Evolutionary conservation across 805 yeast species (phyloP).

Genomic region (Ogataea siamensis): DNA sequence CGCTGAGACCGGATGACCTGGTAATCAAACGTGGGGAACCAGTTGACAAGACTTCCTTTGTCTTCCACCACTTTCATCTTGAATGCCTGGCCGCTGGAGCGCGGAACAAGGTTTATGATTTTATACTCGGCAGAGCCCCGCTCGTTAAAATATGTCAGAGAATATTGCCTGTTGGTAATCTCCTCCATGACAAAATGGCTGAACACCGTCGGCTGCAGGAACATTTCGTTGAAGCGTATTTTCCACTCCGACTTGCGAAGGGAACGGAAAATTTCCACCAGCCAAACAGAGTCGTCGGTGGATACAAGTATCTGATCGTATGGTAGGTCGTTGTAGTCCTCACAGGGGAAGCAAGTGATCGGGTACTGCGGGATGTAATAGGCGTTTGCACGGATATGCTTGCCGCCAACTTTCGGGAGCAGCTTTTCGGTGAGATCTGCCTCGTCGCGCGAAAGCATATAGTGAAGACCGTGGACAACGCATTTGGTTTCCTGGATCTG

Average conservation of each 20-base stretch:
- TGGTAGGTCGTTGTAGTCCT: conserved; percentile 18
- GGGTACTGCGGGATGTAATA: conserved; percentile 27
- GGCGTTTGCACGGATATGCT: conserved; percentile 16
- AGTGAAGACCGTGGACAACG: conserved; percentile 26
- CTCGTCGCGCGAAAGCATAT: conserved; percentile 29
- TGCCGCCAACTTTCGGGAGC: conserved; percentile 10
- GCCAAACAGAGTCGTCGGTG: conserved; percentile 21
- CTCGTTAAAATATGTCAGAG: conserved; percentile 26
- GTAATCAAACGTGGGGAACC: conserved; percentile 32
- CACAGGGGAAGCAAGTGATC: conserved; percentile 18
- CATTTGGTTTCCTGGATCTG: conserved; percentile 27
- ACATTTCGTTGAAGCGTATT: conserved; percentile 20
- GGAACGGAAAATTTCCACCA: conserved; percentile 28
- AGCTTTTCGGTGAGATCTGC: conserved; percentile 21
- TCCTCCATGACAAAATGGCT: conserved; percentile 28
- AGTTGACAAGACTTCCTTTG: conserved; percentile 18
- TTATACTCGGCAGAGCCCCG: conserved; percentile 28
- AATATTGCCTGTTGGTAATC: conserved; percentile 13
- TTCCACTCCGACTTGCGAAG: conserved; percentile 16
- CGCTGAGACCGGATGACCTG: conserved; percentile 18
- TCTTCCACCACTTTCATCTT: conserved; percentile 23
- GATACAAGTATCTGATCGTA: conserved; percentile 33
- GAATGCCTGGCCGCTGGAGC: conserved; percentile 15
- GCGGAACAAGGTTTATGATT: conserved; percentile 16
- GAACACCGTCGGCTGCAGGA: conserved; percentile 23